A percentile compares a stretch with the other conserved stretches of the same genome.
phyloP scores from a whole-genome alignment of 2,329 filamentous ascomycete genomes.

The Alternaria sp. region DNA sequence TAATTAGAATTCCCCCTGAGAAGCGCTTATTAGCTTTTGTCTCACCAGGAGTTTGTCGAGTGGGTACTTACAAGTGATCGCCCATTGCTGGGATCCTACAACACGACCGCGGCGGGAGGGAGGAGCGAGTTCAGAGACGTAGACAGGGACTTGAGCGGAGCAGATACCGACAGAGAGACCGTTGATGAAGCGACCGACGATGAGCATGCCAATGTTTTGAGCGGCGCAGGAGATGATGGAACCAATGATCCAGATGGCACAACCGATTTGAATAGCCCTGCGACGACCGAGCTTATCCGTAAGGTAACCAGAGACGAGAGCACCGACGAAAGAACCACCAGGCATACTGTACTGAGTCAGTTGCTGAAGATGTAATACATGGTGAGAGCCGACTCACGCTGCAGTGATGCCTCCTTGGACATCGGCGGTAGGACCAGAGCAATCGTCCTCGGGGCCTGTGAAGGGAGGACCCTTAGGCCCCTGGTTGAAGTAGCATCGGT shows the following conservation, averaged over 20 bases:
- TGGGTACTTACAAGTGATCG: constrained; percentile 57
- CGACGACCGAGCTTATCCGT: constrained; percentile 65
- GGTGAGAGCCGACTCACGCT: not conserved
- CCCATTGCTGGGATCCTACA: constrained; percentile 75
- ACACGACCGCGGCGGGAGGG: constrained; percentile 66
- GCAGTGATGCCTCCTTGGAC: constrained; percentile 67
- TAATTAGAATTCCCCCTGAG: constrained; percentile 41
- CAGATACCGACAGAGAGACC: constrained; percentile 77
- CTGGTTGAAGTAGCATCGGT: constrained; percentile 75
- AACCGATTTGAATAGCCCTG: constrained; percentile 60
- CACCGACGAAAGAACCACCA: constrained; percentile 71
- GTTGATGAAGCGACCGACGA: constrained; percentile 73
- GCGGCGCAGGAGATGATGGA: constrained; percentile 68
- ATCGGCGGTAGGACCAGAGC: constrained; percentile 59
- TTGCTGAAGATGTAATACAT: not conserved
- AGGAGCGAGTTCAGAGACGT: constrained; percentile 70
- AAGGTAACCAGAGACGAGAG: constrained; percentile 64
- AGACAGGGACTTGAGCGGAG: constrained; percentile 72
- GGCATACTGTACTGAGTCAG: constrained; percentile 58
- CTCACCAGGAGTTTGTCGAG: not conserved
- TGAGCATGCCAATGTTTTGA: constrained; percentile 73
- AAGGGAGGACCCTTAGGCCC: constrained; percentile 43
- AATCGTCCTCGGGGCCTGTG: constrained; percentile 49
- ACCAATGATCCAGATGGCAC: constrained; percentile 63
- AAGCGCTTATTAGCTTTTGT: not conserved